Evolutionary conservation across 306 rosid genomes (phyloP).

Genomic region (Gleditsia sinensis): DNA sequence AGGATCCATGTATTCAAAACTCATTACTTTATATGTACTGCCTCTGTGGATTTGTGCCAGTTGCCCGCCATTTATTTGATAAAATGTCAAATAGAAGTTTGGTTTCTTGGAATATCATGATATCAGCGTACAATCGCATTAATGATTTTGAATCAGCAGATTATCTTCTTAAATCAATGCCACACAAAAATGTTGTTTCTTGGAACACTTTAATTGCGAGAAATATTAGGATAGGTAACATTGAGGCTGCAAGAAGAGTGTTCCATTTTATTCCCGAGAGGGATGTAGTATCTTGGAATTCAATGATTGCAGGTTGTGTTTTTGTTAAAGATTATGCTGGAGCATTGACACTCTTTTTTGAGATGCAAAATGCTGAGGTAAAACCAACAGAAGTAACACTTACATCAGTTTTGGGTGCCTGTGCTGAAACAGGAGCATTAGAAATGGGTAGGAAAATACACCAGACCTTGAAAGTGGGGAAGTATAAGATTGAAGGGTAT

Average conservation of each 20-base stretch:
- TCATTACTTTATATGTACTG: slow-evolving; percentile 59
- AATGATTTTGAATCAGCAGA: slow-evolving; percentile 51
- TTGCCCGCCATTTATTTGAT: slow-evolving; percentile 58
- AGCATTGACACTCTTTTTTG: slow-evolving; percentile 50
- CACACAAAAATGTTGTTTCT: slow-evolving; percentile 60
- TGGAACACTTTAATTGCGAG: slow-evolving; percentile 66
- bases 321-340: slow-evolving; percentile 47
- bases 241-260: slow-evolving; percentile 58
- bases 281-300: slow-evolving; percentile 70
- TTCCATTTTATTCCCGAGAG: slow-evolving; percentile 57
- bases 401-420: slow-evolving; percentile 59
- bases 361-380: slow-evolving; percentile 51
- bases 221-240: slow-evolving; percentile 38
- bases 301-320: slow-evolving; percentile 61
- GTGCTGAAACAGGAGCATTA: slow-evolving; percentile 58
- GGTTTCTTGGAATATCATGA: slow-evolving; percentile 74
- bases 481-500: slow-evolving; percentile 58
- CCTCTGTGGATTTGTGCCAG: slow-evolving; percentile 42
- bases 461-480: slow-evolving; percentile 41
- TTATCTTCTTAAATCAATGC: slow-evolving; percentile 55
- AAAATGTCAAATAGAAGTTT: slow-evolving; percentile 52
- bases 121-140: slow-evolving; percentile 54
- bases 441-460: slow-evolving; percentile 56
- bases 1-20: slow-evolving; percentile 47
- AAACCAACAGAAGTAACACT: slow-evolving; percentile 59